phyloP scores from a whole-genome alignment of 202 grass and related monocot genomes.

The Schoenoplectus triqueter region DNA sequence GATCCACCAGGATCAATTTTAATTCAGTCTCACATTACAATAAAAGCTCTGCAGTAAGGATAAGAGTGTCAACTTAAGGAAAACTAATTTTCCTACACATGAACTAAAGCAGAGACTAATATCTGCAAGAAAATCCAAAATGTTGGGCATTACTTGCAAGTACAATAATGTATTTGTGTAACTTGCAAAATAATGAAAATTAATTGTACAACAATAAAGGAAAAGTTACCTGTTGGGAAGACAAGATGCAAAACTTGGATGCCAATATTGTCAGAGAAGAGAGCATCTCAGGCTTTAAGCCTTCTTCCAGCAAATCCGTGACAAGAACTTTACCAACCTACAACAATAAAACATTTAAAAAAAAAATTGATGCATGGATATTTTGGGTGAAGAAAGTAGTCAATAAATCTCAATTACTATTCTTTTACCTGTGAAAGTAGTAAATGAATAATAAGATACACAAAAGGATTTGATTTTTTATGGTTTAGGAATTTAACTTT shows the following conservation, averaged over 20 bases:
- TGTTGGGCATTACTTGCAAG: neutral
- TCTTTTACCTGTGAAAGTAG: neutral
- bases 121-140: slow-evolving; percentile 22
- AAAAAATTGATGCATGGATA: neutral
- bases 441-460: neutral
- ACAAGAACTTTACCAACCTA: slow-evolving; percentile 71
- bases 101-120: neutral
- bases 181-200: neutral
- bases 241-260: slow-evolving; percentile 61
- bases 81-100: slow-evolving; percentile 3
- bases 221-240: slow-evolving; percentile 60
- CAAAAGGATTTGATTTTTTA: neutral
- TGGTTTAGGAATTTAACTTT: neutral
- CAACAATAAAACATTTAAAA: slow-evolving; percentile 23
- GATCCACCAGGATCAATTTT: neutral
- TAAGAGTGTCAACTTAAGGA: slow-evolving; percentile 9
- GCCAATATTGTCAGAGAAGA: slow-evolving; percentile 67
- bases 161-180: neutral
- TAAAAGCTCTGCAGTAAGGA: neutral
- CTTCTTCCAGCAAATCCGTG: slow-evolving; percentile 52
- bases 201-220: slow-evolving; percentile 27
- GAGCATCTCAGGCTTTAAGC: slow-evolving; percentile 73
- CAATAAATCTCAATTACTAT: slow-evolving; percentile 1
- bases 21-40: slow-evolving; percentile 15
- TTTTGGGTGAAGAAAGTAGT: neutral